phyloP scores from a whole-genome alignment of 2,329 filamentous ascomycete species.

The Arthrobotrys sinensis region DNA sequence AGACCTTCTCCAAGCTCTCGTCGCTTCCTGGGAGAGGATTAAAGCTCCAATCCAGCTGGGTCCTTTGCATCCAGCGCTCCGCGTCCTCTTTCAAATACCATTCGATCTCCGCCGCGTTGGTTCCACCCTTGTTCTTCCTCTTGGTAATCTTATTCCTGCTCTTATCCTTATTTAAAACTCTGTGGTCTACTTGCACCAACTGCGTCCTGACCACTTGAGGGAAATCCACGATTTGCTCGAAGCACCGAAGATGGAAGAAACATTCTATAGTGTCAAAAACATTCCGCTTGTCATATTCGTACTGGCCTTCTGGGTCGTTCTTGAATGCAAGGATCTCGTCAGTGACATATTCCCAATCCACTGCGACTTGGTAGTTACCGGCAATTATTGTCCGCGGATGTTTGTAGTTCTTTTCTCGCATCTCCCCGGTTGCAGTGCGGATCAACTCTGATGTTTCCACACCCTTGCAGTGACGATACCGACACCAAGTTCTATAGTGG shows the following conservation, averaged over 20 bases:
- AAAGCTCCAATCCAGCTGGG: slow-evolving; percentile 38
- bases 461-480: slow-evolving; percentile 55
- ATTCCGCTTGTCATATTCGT: slow-evolving; percentile 52
- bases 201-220: slow-evolving; percentile 38
- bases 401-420: slow-evolving; percentile 59
- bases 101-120: slow-evolving; percentile 59
- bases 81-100: slow-evolving; percentile 60
- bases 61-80: slow-evolving; percentile 50
- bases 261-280: slow-evolving; percentile 53
- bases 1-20: slow-evolving; percentile 47
- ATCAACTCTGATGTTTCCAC: slow-evolving; percentile 54
- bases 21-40: slow-evolving; percentile 46
- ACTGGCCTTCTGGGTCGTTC: slow-evolving; percentile 34
- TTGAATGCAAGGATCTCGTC: slow-evolving; percentile 47
- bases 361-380: slow-evolving; percentile 59
- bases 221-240: slow-evolving; percentile 56
- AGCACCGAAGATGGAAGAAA: slow-evolving; percentile 58
- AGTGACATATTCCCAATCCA: slow-evolving; percentile 51
- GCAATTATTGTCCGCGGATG: slow-evolving; percentile 58
- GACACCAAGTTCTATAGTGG: slow-evolving; percentile 56
- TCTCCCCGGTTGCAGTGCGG: slow-evolving; percentile 42
- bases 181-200: slow-evolving; percentile 45
- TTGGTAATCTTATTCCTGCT: slow-evolving; percentile 56
- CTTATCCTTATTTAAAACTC: slow-evolving; percentile 54
- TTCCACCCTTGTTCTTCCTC: slow-evolving; percentile 59